Base-by-base conservation (phyloP, 2,329 filamentous ascomycete species). In the Dendrostoma leiphaemia region DNA sequence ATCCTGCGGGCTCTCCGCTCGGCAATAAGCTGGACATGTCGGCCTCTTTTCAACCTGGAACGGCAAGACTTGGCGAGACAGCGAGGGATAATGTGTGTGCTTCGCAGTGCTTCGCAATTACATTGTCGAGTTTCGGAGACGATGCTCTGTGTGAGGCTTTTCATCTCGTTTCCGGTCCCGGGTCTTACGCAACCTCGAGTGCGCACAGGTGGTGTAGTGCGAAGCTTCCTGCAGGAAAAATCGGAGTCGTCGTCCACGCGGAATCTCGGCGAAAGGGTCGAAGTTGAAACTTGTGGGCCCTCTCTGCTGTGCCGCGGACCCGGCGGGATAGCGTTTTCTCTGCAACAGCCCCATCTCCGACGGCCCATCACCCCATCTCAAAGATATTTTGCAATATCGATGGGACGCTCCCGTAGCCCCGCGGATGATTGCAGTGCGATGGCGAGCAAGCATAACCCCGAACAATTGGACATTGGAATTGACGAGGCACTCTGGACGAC, bases 391-490 rank as follows among this genome's bases (percentile, higher is more conserved):
- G 19, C 12, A 28, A 53, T 41, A 26, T 53, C 23, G 21, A 34
- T 45, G 41, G 32, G 13, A 51, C 43, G 31, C 43, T 52, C 40
- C 48, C 35, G 29, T 35, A 31, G 19, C 23, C 17, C 44, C 53
- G 32, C 44, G 41, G 35, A 6, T 41, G 28, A 41, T 47, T 44
- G 26, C 45, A 48, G 51, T 46, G 23, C 23, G 29, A 31, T 17
- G n/a, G 17, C 15, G 24, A 35, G 48, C 54, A 54, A 38, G 51
- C 54, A 57, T 57, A 34, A 54, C 54, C 54, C 54, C 32, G 34
- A 21, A 26, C 51, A 31, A 12, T 23, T 3, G 21, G 35, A 23
- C 45, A 53, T 26, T 31, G 19, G 38, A 31, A 19, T 24, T 49
- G 52, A 49, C 28, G 37, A 31, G 43, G 24, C 31, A 21, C 37